Base-by-base conservation (phyloP, 176 grass and related monocot species). In the Raddia guianensis region DNA sequence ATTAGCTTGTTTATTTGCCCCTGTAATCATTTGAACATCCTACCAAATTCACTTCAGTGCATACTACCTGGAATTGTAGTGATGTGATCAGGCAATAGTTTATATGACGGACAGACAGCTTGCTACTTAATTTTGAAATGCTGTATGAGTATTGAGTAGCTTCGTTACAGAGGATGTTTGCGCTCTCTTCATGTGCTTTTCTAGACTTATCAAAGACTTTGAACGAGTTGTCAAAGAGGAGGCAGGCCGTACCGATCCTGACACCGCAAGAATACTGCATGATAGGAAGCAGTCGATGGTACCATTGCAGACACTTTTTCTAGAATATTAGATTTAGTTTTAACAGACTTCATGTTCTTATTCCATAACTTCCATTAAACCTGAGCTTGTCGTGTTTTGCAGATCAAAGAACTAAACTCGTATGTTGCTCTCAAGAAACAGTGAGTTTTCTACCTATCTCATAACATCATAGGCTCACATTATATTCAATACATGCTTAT, bases 381-480 rank as follows among this genome's bases (percentile, higher is more conserved):
- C 19, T 18, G 63, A 55, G 12, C 48, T 63, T 83, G 32, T 60
- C 75, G 74, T 80, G 12, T 86, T 93, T 89, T 74, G 72, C 88
- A 98, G 95, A 95, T 98, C 85, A 98, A 98, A 88, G 92, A 98
- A 89, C 42, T 98, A 54, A 98, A 98, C 66, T 95, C 92, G 45
- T 98, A 86, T 52, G 95, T 98, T 82, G 95, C 95, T 86, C 82
- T 95, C 56, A 98, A 98, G 92, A 98, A 98, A 76, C 92, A 95
- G 92, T 98, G 77, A 93, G 95, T 95, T 95, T 47, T 62, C 21
- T 48, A 76, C 72, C 71, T 91, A 54, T 75, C 83, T 67, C 33
- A 7, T 65, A 18, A 32, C 46, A 4, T 20, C 7, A 58, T 15
- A 47, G 27, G 45, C 8, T 77, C 52, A 37, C 12, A 70, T 7